These are phyloP conservation scores for Trichoderma brevicompactum DNA, from an alignment of 2,329 filamentous ascomycete species.

Conservation along the genomic window DNA sequence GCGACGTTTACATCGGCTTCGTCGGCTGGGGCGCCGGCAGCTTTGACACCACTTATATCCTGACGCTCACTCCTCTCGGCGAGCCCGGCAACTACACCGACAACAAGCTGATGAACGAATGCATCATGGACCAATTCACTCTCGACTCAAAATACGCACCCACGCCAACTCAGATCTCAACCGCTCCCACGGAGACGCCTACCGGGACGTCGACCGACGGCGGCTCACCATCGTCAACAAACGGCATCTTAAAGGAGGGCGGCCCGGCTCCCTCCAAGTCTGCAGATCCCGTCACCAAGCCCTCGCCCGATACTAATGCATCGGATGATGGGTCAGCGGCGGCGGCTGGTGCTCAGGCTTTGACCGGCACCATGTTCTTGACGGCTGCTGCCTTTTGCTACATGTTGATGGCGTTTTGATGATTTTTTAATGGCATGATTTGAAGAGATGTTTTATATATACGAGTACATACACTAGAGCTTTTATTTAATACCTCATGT, in stretches of 20 bases:
- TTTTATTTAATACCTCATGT: not conserved
- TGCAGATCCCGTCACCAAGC: constrained; percentile 2
- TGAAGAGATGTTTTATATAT: constrained; percentile 17
- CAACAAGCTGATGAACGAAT: constrained; percentile 49
- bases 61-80: constrained; percentile 48
- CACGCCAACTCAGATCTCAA: constrained; percentile 19
- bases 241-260: constrained; percentile 6
- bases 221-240: constrained; percentile 9
- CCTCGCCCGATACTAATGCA: constrained; percentile 12
- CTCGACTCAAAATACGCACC: constrained; percentile 27
- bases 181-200: not conserved
- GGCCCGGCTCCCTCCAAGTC: not conserved
- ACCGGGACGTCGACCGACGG: not conserved
- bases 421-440: constrained; percentile 17
- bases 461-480: constrained; percentile 22
- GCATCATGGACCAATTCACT: constrained; percentile 46
- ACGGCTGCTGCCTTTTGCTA: constrained; percentile 5
- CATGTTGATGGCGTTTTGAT: constrained; percentile 22
- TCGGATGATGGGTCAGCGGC: constrained; percentile 14
- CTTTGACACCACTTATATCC: constrained; percentile 48
- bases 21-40: constrained; percentile 53
- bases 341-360: not conserved
- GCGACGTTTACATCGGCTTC: constrained; percentile 53
- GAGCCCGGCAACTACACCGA: constrained; percentile 40
- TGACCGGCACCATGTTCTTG: constrained; percentile 11